Evolutionary conservation across 2,329 filamentous ascomycete species (phyloP).

Genomic region (Sclerotinia trifoliorum): DNA sequence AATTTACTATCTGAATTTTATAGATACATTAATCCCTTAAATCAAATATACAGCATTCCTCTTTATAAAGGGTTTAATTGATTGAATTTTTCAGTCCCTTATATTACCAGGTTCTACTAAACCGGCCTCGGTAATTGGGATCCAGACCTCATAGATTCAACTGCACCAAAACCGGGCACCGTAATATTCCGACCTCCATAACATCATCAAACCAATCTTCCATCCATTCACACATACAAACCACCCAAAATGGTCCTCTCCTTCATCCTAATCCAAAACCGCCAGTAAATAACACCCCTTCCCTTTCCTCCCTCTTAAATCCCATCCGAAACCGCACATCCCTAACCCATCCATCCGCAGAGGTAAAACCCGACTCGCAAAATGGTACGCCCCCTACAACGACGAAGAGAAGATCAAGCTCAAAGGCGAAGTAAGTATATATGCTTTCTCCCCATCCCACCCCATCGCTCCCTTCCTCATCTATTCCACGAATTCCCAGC

Average conservation of each 20-base stretch:
- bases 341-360: conserved; percentile 46
- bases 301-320: conserved; percentile 1
- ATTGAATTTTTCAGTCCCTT: too few relatives aligned
- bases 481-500: too few relatives aligned
- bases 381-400: conserved; percentile 98
- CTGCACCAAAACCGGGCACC: not conserved
- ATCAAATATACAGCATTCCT: too few relatives aligned
- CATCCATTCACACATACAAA: not conserved
- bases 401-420: conserved; percentile 99
- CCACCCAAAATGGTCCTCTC: conserved; percentile 60
- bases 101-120: too few relatives aligned
- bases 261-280: conserved; percentile 87
- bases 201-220: not conserved
- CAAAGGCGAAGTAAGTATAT: conserved; percentile 77
- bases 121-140: too few relatives aligned
- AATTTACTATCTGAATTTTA: too few relatives aligned
- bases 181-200: conserved; percentile 14
- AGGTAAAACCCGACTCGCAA: conserved; percentile 96
- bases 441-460: not conserved
- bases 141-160: not conserved
- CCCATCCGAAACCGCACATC: not conserved
- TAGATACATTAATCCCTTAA: too few relatives aligned
- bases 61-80: too few relatives aligned
- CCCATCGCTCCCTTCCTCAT: too few relatives aligned
- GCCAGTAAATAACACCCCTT: conserved; percentile 58